These are phyloP conservation scores for Physaria fendleri DNA, from an alignment of 345 rosid species.

Conservation along the genomic window DNA sequence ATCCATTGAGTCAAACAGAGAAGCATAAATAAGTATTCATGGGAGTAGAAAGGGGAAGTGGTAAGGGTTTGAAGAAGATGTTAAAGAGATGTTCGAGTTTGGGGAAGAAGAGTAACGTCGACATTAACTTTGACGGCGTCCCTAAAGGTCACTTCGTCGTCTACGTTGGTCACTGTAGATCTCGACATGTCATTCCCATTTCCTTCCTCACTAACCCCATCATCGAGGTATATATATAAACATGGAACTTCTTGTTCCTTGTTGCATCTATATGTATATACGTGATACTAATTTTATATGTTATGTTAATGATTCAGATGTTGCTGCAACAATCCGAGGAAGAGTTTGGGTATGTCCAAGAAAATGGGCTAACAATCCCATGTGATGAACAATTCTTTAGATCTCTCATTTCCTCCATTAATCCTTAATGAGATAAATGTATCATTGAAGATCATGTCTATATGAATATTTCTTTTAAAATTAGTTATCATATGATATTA, in stretches of 20 bases:
- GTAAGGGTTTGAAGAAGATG: conserved; percentile 36
- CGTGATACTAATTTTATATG: background rate
- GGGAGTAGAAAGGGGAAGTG: conserved; percentile 20
- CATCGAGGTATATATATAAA: conserved; percentile 35
- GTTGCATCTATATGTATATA: background rate
- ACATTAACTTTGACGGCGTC: conserved; percentile 45
- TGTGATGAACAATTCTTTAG: conserved; percentile 23
- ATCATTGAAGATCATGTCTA: background rate
- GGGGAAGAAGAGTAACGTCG: conserved; percentile 41
- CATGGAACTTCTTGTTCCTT: background rate
- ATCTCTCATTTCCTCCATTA: conserved; percentile 24
- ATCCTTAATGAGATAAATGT: background rate
- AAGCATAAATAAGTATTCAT: background rate
- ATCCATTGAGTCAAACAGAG: background rate
- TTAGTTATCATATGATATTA: conserved; percentile 12
- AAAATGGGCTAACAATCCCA: conserved; percentile 25
- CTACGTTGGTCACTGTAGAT: conserved; percentile 72
- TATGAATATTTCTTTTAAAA: background rate
- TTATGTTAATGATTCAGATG: conserved; percentile 8
- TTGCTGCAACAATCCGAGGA: conserved; percentile 26
- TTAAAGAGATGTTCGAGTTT: conserved; percentile 56
- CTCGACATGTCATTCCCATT: conserved; percentile 66
- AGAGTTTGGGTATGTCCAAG: conserved; percentile 30
- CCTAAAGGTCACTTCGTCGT: conserved; percentile 90
- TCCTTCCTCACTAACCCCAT: conserved; percentile 62